These are phyloP conservation scores for Tetrapisispora phaffii DNA, from an alignment of 805 yeast species.

Conservation along the genomic window DNA sequence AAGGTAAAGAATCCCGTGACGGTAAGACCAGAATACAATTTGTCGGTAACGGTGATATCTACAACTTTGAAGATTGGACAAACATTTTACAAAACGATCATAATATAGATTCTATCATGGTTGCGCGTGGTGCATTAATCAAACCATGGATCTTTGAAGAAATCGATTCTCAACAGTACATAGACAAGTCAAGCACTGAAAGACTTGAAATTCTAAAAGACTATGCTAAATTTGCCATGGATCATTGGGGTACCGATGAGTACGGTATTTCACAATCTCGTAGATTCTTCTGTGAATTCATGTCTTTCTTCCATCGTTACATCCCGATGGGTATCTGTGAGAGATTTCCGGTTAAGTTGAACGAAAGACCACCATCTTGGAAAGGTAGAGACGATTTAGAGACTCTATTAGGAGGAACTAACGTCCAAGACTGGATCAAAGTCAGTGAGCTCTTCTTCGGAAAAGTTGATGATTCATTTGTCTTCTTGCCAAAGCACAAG, in stretches of 20 bases:
- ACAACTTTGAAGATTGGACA: constrained; percentile 81
- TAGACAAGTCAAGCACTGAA: constrained; percentile 86
- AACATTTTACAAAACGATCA: constrained; percentile 45
- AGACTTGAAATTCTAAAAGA: constrained; percentile 64
- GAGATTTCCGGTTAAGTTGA: constrained; percentile 75
- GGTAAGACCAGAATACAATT: constrained; percentile 56
- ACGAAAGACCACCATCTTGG: constrained; percentile 93
- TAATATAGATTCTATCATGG: constrained; percentile 88
- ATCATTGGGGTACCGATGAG: constrained; percentile 97
- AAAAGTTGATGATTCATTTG: constrained; percentile 63
- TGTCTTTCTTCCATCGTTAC: constrained; percentile 89
- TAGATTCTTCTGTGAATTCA: constrained; percentile 85
- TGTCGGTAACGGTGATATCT: constrained; percentile 92
- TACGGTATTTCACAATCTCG: constrained; percentile 84
- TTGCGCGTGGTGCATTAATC: constrained; percentile 94
- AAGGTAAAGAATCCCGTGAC: constrained; percentile 48
- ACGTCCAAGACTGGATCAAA: constrained; percentile 92
- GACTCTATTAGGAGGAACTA: constrained; percentile 74
- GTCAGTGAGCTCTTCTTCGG: constrained; percentile 93
- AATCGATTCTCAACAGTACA: constrained; percentile 74
- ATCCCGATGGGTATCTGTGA: constrained; percentile 91
- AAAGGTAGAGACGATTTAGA: constrained; percentile 87
- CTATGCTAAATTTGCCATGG: constrained; percentile 72
- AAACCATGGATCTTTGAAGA: constrained; percentile 99
- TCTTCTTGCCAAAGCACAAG: constrained; percentile 88